Evolutionary conservation across 2,329 filamentous ascomycete species (phyloP), one percentile per base, ranked within the genome.

Genomic region (Alternaria infectoria): DNA sequence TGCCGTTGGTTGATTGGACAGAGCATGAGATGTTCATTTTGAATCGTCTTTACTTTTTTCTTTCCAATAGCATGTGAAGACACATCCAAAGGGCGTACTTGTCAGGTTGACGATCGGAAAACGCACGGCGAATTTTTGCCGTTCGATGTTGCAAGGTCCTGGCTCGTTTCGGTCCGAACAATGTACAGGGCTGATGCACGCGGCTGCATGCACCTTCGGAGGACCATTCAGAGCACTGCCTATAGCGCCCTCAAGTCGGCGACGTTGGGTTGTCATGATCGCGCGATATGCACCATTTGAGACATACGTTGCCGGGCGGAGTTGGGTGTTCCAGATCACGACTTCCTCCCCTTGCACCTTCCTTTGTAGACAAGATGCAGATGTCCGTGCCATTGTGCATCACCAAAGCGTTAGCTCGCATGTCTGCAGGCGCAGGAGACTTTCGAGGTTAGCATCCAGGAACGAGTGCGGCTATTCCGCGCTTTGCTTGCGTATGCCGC

Each of bases 171-270:
- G 63, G 52, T 21, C 58, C 63, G 60, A 64, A 23, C 50, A 44
- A 25, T 26, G 40, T 57, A 43, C 56, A 59, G 36, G 46, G 46
- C 30, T 58, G 40, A 32, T 51, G 36, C 57, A 40, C 36, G 26
- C 59, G 57, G 58, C 32, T 61, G 50, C 54, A 61, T 52, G 36
- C 25, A 54, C 13, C 26, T 44, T 56, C 19, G 47, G 15, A 26
- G 26, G 56, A 43, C 64, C 66, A 65, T 68, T 68, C 64, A 67
- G 56, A 61, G 43, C 49, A 60, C 30, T n/a, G 49, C 40, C 26
- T 67, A 56, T 67, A 66, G 64, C 66, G 66, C 66, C 61, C 49
- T 43, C 12, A 32, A 25, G 47, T 58, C 54, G 56, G 54, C 59
- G 30, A 62, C n/a, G 52, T 57, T 51, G 56, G 47, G 59, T 54